Conservation (phyloP, 2,329 filamentous ascomycete species). For the Diplocarpon rosae region DNA sequence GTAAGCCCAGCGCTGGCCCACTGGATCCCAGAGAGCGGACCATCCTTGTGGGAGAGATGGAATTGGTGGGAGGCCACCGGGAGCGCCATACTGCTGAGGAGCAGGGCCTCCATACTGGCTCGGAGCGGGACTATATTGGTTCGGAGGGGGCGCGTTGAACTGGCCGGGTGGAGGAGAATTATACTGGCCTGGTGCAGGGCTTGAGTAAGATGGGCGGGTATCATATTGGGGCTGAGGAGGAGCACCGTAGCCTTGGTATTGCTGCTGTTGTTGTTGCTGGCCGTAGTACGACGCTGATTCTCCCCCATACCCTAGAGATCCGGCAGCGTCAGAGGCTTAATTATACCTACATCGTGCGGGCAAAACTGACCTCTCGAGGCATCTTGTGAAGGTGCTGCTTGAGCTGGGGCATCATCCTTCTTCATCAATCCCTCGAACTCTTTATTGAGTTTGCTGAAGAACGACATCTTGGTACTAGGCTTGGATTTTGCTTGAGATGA, state of each 20-base stretch:
- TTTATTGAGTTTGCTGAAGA: slow-evolving; percentile 34
- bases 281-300: slow-evolving; percentile 11
- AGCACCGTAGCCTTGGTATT: slow-evolving; percentile 7
- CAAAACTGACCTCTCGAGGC: slow-evolving; percentile 4
- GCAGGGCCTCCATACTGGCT: slow-evolving; percentile 13
- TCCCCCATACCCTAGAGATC: background rate
- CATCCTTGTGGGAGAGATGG: slow-evolving; percentile 50
- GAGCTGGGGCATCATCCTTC: slow-evolving; percentile 33
- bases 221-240: slow-evolving; percentile 3
- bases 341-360: background rate
- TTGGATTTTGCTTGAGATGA: too few species aligned
- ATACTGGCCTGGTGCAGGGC: slow-evolving; percentile 9
- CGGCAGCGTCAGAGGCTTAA: background rate
- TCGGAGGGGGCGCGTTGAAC: slow-evolving; percentile 17
- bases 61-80: slow-evolving; percentile 13
- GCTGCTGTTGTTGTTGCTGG: slow-evolving; percentile 6
- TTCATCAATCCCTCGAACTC: slow-evolving; percentile 39
- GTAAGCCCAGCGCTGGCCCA: slow-evolving; percentile 53
- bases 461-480: slow-evolving; percentile 29
- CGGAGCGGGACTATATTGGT: slow-evolving; percentile 6
- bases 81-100: slow-evolving; percentile 17
- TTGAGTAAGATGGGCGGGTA: slow-evolving; percentile 3
- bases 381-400: slow-evolving; percentile 12
- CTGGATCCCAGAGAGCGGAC: slow-evolving; percentile 51
- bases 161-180: slow-evolving; percentile 2